Percentiles rank a stretch among this genome's conserved stretches.
phyloP scores from a whole-genome alignment of 176 grass and related monocot species.

The sorghum (Sorghum bicolor) region DNA sequence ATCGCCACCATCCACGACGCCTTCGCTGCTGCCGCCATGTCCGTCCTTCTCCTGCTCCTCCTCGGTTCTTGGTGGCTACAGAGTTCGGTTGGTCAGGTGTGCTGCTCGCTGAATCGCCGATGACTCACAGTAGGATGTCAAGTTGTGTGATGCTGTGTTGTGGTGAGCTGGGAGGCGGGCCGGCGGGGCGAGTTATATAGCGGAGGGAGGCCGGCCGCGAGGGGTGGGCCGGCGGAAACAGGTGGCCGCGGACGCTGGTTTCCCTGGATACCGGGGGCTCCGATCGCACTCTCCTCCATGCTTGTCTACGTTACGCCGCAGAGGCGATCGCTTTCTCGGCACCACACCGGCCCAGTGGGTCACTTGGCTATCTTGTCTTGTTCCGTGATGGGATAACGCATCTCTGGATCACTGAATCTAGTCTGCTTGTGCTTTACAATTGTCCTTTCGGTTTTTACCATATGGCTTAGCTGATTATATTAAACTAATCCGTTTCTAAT shows the following conservation, averaged over 20 bases:
- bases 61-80: background rate
- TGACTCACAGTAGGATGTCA: background rate
- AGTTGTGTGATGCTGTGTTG: background rate
- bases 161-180: background rate
- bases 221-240: slow-evolving; percentile 8
- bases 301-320: background rate
- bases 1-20: slow-evolving; percentile 30
- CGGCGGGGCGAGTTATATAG: background rate
- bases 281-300: background rate
- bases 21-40: too few species aligned
- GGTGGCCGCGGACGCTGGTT: slow-evolving; percentile 22
- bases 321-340: background rate
- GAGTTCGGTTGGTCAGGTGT: background rate
- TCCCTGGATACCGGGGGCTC: slow-evolving; percentile 16
- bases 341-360: background rate
- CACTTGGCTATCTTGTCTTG: background rate
- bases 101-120: background rate
- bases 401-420: background rate
- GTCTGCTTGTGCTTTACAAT: background rate
- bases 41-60: background rate
- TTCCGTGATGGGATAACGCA: background rate
- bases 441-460: background rate
- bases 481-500: background rate
- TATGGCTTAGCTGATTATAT: background rate
- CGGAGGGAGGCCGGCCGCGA: too few species aligned